Percentiles rank a stretch among this genome's conserved stretches.
phyloP scores from a whole-genome alignment of 495 filamentous ascomycete genomes.

The Letharia lupina region DNA sequence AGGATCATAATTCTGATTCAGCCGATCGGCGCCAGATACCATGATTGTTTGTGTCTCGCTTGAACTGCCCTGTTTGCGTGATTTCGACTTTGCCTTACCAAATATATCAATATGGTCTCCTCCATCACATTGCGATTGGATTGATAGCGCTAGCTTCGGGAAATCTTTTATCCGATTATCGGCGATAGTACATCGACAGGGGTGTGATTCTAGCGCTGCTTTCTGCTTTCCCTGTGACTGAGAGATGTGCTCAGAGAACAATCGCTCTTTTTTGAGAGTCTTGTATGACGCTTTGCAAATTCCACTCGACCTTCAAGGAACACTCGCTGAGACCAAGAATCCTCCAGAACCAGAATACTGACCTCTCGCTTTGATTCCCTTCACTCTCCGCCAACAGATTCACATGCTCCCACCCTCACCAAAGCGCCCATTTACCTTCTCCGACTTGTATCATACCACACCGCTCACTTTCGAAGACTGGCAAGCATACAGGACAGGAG shows the following conservation, averaged over 20 bases:
- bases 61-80: neutral
- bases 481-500: neutral
- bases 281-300: neutral
- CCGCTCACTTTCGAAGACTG: neutral
- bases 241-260: neutral
- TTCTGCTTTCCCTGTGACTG: conserved; percentile 1
- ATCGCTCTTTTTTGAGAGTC: neutral
- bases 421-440: conserved; percentile 3
- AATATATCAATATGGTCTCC: no score
- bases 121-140: neutral
- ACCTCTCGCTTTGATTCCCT: neutral
- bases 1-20: conserved; percentile 52
- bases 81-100: neutral
- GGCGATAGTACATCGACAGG: neutral
- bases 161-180: conserved; percentile 3
- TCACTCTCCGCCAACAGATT: neutral
- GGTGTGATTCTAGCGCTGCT: neutral
- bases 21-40: neutral
- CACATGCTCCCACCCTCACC: conserved; percentile 6
- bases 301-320: neutral
- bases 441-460: neutral
- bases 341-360: neutral
- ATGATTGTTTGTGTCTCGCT: neutral
- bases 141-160: neutral
- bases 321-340: neutral